Evolutionary conservation across 805 yeast genomes (phyloP).

Genomic region (Komagataella kurtzmanii): DNA sequence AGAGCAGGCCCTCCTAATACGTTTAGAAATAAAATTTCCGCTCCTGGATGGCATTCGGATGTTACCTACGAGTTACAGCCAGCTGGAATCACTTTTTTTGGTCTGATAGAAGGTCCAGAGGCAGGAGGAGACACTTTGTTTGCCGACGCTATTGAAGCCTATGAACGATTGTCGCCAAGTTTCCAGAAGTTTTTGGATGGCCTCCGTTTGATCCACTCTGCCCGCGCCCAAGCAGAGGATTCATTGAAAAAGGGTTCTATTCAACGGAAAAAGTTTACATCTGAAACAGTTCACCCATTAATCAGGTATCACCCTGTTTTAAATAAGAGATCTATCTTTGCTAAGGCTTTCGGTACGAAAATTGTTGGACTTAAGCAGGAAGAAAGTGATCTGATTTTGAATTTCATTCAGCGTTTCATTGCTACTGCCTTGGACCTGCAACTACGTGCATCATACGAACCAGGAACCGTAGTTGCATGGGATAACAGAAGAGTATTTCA

Average conservation of each 20-base stretch:
- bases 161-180: conserved; percentile 53
- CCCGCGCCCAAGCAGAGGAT: conserved; percentile 48
- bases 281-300: conserved; percentile 54
- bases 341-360: conserved; percentile 48
- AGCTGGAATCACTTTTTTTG: conserved; percentile 57
- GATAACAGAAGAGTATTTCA: conserved; percentile 38
- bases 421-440: conserved; percentile 23
- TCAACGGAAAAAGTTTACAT: conserved; percentile 44
- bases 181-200: conserved; percentile 46
- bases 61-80: conserved; percentile 65
- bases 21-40: conserved; percentile 19
- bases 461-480: conserved; percentile 37
- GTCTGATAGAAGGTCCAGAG: conserved; percentile 45
- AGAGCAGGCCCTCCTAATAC: conserved; percentile 26
- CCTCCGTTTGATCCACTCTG: conserved; percentile 57
- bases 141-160: conserved; percentile 60
- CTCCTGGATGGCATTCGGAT: conserved; percentile 58
- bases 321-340: conserved; percentile 43
- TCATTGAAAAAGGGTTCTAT: conserved; percentile 48
- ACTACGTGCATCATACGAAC: conserved; percentile 37
- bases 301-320: conserved; percentile 66
- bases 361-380: conserved; percentile 63
- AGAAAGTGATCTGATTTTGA: conserved; percentile 50
- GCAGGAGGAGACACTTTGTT: conserved; percentile 75
- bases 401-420: conserved; percentile 6